Evolutionary conservation across 345 rosid species (phyloP).

Genomic region (Gossypium sturtianum): DNA sequence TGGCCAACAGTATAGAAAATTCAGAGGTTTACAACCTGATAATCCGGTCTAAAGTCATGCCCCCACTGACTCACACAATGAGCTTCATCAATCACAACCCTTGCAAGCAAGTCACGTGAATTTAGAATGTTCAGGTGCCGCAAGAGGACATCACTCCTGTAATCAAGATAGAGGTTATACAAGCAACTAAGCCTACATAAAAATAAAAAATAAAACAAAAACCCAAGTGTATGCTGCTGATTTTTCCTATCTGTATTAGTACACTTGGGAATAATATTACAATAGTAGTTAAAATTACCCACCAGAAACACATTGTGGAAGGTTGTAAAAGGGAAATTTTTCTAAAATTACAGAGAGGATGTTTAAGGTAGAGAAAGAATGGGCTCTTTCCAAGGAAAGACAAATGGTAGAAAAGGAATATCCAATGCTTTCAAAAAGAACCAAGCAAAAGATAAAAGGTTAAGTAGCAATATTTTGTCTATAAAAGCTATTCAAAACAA

Average conservation of each 20-base stretch:
- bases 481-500: neutral
- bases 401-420: neutral
- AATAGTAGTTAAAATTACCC: neutral
- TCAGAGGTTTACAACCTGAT: slow-evolving; percentile 58
- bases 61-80: slow-evolving; percentile 99
- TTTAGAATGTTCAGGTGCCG: slow-evolving; percentile 74
- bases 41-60: slow-evolving; percentile 99
- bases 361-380: neutral
- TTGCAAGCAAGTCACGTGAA: slow-evolving; percentile 72
- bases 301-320: neutral
- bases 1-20: slow-evolving; percentile 10
- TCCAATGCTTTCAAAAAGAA: neutral
- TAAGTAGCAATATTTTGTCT: neutral
- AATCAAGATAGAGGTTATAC: slow-evolving; percentile 16
- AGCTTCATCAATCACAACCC: slow-evolving; percentile 99
- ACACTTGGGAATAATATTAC: neutral
- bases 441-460: neutral
- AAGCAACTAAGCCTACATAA: neutral
- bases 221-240: neutral
- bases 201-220: no score
- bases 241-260: neutral
- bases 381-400: neutral
- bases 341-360: neutral
- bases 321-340: neutral
- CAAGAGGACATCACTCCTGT: slow-evolving; percentile 91